A percentile compares a stretch with the other conserved stretches of the same genome.
Conservation (phyloP, 345 rosid species). For the Rhizophora apiculata region DNA sequence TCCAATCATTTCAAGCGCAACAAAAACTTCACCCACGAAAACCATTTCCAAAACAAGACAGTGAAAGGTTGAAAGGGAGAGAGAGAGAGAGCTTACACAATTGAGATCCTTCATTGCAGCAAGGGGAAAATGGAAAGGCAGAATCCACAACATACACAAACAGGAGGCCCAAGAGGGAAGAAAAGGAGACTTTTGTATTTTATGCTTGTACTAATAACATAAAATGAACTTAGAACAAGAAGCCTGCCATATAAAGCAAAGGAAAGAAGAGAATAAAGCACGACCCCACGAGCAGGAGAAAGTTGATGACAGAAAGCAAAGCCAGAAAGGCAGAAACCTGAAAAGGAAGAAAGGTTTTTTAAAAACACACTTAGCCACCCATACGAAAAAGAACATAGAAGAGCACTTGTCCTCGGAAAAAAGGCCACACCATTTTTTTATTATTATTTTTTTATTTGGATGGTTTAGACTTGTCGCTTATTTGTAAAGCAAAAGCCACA, state of each 20-base stretch:
- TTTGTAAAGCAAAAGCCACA: too few relatives aligned
- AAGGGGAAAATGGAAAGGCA: background rate
- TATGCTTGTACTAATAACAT: background rate
- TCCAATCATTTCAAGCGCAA: background rate
- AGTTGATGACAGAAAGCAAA: slow-evolving; percentile 15
- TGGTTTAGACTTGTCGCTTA: too few relatives aligned
- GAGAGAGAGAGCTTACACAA: slow-evolving; percentile 29
- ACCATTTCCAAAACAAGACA: background rate
- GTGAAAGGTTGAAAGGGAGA: background rate
- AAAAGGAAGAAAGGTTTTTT: too few relatives aligned
- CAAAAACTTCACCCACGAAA: background rate
- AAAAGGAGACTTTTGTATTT: background rate
- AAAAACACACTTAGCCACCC: too few relatives aligned
- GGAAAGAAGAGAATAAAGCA: slow-evolving; percentile 27
- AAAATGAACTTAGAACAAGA: slow-evolving; percentile 8
- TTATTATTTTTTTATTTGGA: too few relatives aligned
- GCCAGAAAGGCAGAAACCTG: background rate
- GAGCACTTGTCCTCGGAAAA: too few relatives aligned
- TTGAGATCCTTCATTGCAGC: slow-evolving; percentile 31
- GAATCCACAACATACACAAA: background rate
- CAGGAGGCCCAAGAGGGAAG: background rate
- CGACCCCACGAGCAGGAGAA: background rate
- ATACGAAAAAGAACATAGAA: too few relatives aligned
- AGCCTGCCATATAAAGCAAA: slow-evolving; percentile 7
- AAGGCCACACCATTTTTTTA: too few relatives aligned